Evolutionary conservation across 1,284 basidiomycete genomes (phyloP).

Genomic region (Puccinia horiana): DNA sequence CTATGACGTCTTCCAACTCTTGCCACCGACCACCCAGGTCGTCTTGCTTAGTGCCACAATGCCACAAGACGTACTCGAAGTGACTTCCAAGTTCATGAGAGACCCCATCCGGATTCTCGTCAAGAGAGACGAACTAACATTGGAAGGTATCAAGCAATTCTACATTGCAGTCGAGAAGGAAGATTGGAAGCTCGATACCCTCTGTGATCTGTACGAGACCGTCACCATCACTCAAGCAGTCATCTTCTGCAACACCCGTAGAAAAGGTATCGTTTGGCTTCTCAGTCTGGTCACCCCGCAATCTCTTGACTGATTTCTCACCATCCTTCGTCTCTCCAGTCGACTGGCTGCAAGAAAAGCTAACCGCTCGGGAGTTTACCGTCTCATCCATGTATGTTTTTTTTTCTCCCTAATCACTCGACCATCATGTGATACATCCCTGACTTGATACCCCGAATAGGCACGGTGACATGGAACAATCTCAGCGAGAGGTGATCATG

Average conservation of each 20-base stretch:
- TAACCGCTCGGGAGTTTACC: constrained; percentile 94
- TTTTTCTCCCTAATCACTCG: not conserved
- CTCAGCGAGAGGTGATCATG: constrained; percentile 98
- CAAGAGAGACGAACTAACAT: constrained; percentile 98
- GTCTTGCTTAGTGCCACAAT: constrained; percentile 93
- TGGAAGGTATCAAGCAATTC: constrained; percentile 99
- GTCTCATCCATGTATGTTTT: constrained; percentile 73
- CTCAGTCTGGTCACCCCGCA: not conserved
- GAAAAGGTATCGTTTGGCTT: constrained; percentile 69
- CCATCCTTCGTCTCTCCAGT: constrained; percentile 64
- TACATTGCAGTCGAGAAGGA: constrained; percentile 99
- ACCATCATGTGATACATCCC: not conserved
- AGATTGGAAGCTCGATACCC: constrained; percentile 99
- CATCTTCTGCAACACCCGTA: constrained; percentile 97
- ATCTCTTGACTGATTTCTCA: not conserved
- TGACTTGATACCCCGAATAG: constrained; percentile 55
- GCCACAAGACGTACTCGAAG: constrained; percentile 96
- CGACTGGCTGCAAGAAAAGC: constrained; percentile 98
- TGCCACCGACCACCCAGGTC: constrained; percentile 96
- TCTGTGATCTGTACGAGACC: constrained; percentile 95
- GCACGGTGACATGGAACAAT: constrained; percentile 98
- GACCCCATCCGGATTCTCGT: constrained; percentile 97
- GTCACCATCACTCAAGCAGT: constrained; percentile 99
- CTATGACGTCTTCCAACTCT: constrained; percentile 97
- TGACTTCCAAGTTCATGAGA: constrained; percentile 99